Evolutionary conservation across 371 early-diverging fungal genomes (phyloP), one percentile per base, ranked within the genome.

Genomic region (Furculomyces boomerangus): DNA sequence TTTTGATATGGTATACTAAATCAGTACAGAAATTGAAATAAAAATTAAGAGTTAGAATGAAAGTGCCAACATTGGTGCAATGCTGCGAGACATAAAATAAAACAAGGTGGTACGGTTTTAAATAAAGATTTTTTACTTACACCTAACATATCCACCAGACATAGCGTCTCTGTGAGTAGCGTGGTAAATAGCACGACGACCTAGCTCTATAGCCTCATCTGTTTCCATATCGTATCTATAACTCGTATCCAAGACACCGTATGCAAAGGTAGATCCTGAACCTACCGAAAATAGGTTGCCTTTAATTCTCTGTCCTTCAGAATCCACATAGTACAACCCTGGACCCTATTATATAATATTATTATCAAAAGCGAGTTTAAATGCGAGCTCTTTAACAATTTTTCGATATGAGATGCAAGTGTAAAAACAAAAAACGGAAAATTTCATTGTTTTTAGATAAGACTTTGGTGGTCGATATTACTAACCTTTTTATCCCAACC

Each of bases 111-210:
- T 64, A 73, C 70, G 75, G 84, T 84, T 13, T n/a, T 43, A 3
- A 43, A 43, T 43, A 20, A 20, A 22, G 18, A 43, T 16, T n/a
- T 5, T 10, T 5, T n/a, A 13, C 43, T 43, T 43, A 43, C 43
- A 67, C 64, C 90, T 94, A 31, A 98, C 84, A 26, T 79, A 76
- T 56, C 99, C 99, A 72, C 99, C 99, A 57, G 94, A 93, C 72
- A 76, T 92, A 39, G 98, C 97, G 79, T 99, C 99, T 61, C 99
- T 81, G 73, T 89, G 88, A 35, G 97, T 90, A 44, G 99, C 99
- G 66, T 99, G 97, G 74, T 88, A 98, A 59, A 99, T 98, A 13
- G 99, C 85, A 45, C 95, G 77, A 59, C 84, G 82, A 26, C 90
- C 99, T 44, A 99, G 71, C 43, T 98, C 96, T 55, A 93, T 72